Base-by-base conservation (phyloP, 225 moss, liverwort and hornwort species). In the Marchantia paleacea region DNA sequence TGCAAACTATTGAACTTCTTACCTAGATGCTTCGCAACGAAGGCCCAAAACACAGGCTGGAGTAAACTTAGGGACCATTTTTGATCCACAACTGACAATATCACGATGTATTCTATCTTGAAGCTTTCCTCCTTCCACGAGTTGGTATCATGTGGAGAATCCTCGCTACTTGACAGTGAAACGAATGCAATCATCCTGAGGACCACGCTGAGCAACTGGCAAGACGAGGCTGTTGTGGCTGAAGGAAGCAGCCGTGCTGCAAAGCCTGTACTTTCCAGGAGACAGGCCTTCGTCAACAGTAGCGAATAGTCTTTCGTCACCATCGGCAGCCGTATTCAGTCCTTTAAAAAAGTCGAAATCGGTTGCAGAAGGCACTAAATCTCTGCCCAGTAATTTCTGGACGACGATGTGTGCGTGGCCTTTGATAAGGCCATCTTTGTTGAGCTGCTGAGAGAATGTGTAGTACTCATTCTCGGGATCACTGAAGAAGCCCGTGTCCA, bases 151-250 rank as follows among this genome's bases (percentile, higher is more conserved):
- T 39, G 5, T 2, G 39, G 39, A 39, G 2, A 5, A 4, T 57
- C 2, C 57, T 19, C n/a, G 10, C 47, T 70, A 74, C 54, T 26
- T 74, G 0, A 77, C 61, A 22, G 58, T 60, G 60, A 77, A 77
- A 47, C 77, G 57, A 24, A 77, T 62, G 60, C 77, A 77, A 30
- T 77, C 77, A 47, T 77, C 77, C 24, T 39, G 52, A 20, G 77
- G 77, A 22, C 77, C 77, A 50, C 77, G 49, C 77, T 77, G 77
- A 52, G 77, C 77, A 14, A 77, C 77, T 31, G 77, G 77, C 61
- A 77, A 31, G 77, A 77, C 61, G 47, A 77, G 61, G 77, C 77
- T 63, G 47, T 62, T 60, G 58, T 77, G 77, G 25, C 77, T 77
- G 29, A 60, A 77, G 18, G 77, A 77, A 26, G 74, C 74, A 25